These are phyloP conservation scores for Brassica balearica DNA, from an alignment of 441 rosid genomes.

Conservation along the genomic window DNA sequence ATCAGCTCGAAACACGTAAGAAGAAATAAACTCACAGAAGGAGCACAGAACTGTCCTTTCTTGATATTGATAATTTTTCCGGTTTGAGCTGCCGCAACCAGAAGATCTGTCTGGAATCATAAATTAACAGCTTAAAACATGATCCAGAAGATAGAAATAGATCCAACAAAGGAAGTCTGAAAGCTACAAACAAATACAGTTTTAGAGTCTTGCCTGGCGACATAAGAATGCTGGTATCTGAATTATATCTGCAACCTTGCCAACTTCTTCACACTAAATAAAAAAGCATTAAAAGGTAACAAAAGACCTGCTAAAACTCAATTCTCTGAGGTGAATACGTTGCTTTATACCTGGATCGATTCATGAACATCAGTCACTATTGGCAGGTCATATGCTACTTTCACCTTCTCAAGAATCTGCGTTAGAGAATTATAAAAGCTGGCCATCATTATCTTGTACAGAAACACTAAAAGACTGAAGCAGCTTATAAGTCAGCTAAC, in stretches of 20 bases:
- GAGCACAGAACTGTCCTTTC: conserved; percentile 92
- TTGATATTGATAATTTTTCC: conserved; percentile 88
- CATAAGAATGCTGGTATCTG: conserved; percentile 96
- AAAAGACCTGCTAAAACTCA: conserved; percentile 19
- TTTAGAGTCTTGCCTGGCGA: conserved; percentile 69
- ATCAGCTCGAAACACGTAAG: conserved; percentile 15
- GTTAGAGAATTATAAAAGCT: conserved; percentile 26
- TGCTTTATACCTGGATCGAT: conserved; percentile 65
- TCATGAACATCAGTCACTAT: conserved; percentile 93
- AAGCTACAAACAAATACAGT: conserved; percentile 21
- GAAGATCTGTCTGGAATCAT: conserved; percentile 81
- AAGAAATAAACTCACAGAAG: conserved; percentile 65
- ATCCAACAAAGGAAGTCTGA: conserved; percentile 2
- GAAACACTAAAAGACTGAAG: too few species aligned
- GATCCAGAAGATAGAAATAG: conserved; percentile 12
- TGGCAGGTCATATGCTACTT: conserved; percentile 75
- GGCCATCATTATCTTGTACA: conserved; percentile 10
- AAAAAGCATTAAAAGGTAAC: conserved; percentile 23
- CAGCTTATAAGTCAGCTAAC: too few species aligned
- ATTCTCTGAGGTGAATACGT: neutral
- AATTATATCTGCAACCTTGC: conserved; percentile 84
- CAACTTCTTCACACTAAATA: conserved; percentile 76
- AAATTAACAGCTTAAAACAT: conserved; percentile 19
- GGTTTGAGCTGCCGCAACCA: conserved; percentile 90
- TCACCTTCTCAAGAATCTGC: conserved; percentile 95